Conservation (phyloP, 768 basidiomycete genomes). For the Pholiota conissans region DNA sequence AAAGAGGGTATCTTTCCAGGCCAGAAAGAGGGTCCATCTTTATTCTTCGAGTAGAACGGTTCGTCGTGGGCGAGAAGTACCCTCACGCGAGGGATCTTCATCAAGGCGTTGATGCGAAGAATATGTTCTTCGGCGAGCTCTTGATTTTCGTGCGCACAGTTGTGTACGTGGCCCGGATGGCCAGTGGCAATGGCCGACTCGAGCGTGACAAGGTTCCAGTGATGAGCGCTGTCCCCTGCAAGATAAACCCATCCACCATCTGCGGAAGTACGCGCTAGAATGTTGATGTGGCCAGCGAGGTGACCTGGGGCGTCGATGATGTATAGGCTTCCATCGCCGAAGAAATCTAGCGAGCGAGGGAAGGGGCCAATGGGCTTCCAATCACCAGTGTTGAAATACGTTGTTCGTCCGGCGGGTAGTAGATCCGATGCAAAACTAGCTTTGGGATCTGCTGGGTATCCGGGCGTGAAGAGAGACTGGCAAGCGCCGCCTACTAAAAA, state of each 20-base stretch:
- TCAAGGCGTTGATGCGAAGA: constrained; percentile 35
- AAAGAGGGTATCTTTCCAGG: constrained; percentile 13
- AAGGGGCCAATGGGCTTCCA: constrained; percentile 50
- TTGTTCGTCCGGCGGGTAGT: constrained; percentile 38
- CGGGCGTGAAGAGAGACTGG: constrained; percentile 31
- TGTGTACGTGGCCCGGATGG: constrained; percentile 23
- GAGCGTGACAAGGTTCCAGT: constrained; percentile 49
- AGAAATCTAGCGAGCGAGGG: constrained; percentile 51
- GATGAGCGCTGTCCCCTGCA: constrained; percentile 57
- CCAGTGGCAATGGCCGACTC: constrained; percentile 38
- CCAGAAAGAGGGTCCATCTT: constrained; percentile 34
- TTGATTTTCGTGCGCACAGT: constrained; percentile 45
- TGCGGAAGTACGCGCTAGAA: constrained; percentile 53
- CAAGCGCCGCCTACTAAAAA: constrained; percentile 49
- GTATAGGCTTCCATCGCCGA: constrained; percentile 58
- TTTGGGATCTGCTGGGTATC: constrained; percentile 43
- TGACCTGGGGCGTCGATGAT: constrained; percentile 61
- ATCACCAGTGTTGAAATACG: constrained; percentile 32
- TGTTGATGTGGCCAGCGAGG: constrained; percentile 52
- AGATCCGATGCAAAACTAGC: constrained; percentile 30
- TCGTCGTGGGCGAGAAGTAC: constrained; percentile 56
- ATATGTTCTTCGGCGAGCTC: constrained; percentile 43
- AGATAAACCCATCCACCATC: constrained; percentile 57
- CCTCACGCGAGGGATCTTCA: constrained; percentile 36
- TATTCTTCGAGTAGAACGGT: constrained; percentile 50